A percentile compares a stretch with the other conserved stretches of the same genome.
Evolutionary conservation across 192 early-diverging fungal species (phyloP).

Genomic region (Tieghemiomyces parasiticus): DNA sequence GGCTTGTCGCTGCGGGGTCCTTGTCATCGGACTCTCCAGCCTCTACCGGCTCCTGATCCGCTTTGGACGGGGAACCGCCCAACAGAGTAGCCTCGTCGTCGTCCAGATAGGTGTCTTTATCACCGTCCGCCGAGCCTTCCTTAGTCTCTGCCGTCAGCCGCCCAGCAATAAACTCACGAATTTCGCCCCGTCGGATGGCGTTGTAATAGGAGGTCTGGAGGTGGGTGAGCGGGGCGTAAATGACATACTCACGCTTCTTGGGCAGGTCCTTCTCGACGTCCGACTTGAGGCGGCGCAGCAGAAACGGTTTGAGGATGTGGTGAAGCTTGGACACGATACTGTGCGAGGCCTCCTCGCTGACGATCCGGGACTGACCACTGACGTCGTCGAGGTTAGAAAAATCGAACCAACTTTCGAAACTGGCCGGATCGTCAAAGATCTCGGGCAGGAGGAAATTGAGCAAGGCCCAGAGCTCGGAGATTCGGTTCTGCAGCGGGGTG

Average conservation of each 20-base stretch:
- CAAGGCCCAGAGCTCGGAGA: constrained; percentile 88
- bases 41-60: constrained; percentile 6
- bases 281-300: constrained; percentile 43
- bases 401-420: constrained; percentile 78
- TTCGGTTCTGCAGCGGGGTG: constrained; percentile 88
- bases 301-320: constrained; percentile 64
- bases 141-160: no score
- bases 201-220: constrained; percentile 59
- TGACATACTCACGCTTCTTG: constrained; percentile 77
- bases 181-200: constrained; percentile 38
- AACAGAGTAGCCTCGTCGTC: constrained; percentile 7
- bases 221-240: constrained; percentile 59
- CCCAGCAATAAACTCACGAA: constrained; percentile 50
- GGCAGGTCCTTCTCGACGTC: constrained; percentile 78
- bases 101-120: constrained; percentile 9
- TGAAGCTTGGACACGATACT: constrained; percentile 69
- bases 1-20: neutral
- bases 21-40: neutral
- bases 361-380: constrained; percentile 39
- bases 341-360: constrained; percentile 47
- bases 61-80: neutral
- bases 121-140: neutral
- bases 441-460: constrained; percentile 92
- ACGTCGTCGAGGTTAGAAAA: constrained; percentile 55
- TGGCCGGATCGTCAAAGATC: constrained; percentile 79